phyloP scores from a whole-genome alignment of 331 rosid genomes.

The Pyracantha coccinea region DNA sequence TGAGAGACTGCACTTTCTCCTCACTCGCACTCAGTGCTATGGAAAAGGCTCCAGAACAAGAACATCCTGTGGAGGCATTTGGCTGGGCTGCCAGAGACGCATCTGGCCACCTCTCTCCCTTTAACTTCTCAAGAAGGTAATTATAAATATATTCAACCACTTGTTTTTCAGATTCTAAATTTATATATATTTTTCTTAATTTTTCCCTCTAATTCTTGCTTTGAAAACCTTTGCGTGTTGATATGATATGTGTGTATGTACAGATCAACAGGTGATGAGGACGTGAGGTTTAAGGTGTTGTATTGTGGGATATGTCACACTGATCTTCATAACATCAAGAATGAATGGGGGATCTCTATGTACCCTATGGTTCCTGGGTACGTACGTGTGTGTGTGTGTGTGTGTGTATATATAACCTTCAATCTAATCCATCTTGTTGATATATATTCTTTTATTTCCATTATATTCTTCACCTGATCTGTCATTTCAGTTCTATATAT shows the following conservation, averaged over 20 bases:
- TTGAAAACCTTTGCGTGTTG: neutral
- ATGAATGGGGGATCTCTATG: slow-evolving; percentile 20
- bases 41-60: neutral
- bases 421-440: neutral
- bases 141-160: too few relatives aligned
- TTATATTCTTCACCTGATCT: too few relatives aligned
- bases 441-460: neutral
- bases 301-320: slow-evolving; percentile 48
- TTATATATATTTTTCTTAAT: neutral
- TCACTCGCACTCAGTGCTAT: neutral
- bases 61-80: slow-evolving; percentile 8
- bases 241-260: neutral
- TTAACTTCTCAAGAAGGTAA: slow-evolving; percentile 20
- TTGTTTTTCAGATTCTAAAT: too few relatives aligned
- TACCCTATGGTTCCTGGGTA: slow-evolving; percentile 25
- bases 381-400: too few relatives aligned
- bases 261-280: slow-evolving; percentile 38
- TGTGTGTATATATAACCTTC: neutral
- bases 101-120: slow-evolving; percentile 15
- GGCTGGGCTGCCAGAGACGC: slow-evolving; percentile 28
- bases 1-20: neutral
- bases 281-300: slow-evolving; percentile 38
- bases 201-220: neutral
- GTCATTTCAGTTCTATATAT: too few relatives aligned
- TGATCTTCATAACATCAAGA: slow-evolving; percentile 29